Percentiles rank a stretch among this genome's conserved stretches.
These are phyloP conservation scores for Didymella pinodella DNA, from an alignment of 2,329 filamentous ascomycete species.

Conservation along the genomic window DNA sequence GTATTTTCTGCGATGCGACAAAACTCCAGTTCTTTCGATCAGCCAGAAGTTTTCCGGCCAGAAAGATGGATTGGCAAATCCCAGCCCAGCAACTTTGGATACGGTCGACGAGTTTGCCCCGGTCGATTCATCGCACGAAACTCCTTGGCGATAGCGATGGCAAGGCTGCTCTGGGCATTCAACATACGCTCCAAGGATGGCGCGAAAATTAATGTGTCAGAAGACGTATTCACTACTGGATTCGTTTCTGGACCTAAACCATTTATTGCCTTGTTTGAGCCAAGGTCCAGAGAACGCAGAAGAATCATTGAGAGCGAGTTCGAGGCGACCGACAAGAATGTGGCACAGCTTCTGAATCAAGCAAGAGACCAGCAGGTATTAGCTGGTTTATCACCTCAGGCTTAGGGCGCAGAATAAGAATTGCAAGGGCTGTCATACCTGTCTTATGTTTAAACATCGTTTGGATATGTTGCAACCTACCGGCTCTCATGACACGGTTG, in stretches of 20 bases:
- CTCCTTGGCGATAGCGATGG: conserved; percentile 58
- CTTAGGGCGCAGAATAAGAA: not conserved
- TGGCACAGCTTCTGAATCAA: not conserved
- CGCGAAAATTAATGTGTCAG: not conserved
- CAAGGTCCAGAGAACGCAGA: not conserved
- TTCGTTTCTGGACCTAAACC: conserved; percentile 36
- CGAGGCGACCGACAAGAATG: not conserved
- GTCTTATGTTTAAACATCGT: too few species aligned
- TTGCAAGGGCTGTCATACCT: too few species aligned
- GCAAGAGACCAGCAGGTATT: not conserved
- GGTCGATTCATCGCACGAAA: conserved; percentile 45
- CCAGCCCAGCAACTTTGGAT: conserved; percentile 53
- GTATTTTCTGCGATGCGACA: conserved; percentile 47
- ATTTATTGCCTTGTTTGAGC: conserved; percentile 39
- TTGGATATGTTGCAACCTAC: too few species aligned
- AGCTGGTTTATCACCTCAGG: not conserved
- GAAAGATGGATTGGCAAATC: conserved; percentile 45
- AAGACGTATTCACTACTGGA: conserved; percentile 27
- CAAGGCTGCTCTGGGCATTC: conserved; percentile 61
- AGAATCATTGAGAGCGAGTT: not conserved
- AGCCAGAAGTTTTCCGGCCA: conserved; percentile 43
- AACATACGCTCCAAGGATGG: conserved; percentile 47
- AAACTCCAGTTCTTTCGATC: conserved; percentile 33
- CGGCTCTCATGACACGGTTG: too few species aligned
- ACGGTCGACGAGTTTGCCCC: conserved; percentile 46